A percentile compares a stretch with the other conserved stretches of the same genome.
Conservation (phyloP, 163 green algal genomes). For the Trebouxiophyceae sp. region DNA sequence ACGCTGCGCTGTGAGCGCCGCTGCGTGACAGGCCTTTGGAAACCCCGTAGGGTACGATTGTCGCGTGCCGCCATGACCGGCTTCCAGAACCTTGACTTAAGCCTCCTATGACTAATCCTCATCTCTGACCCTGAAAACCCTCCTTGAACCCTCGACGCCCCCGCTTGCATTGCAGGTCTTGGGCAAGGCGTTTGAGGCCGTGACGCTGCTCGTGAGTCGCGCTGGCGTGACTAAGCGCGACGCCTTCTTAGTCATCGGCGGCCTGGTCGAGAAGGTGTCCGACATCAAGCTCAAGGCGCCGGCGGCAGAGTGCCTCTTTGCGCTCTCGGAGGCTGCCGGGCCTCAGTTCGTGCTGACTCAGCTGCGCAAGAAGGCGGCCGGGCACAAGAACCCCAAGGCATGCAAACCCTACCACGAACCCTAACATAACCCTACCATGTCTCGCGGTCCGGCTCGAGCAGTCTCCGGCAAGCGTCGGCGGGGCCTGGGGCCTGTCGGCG, state of each 20-base stretch:
- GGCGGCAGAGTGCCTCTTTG: slow-evolving; percentile 54
- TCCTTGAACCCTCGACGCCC: no score
- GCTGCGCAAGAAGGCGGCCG: slow-evolving; percentile 70
- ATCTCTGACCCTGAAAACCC: no score
- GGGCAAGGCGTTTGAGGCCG: slow-evolving; percentile 71
- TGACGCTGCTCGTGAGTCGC: slow-evolving; percentile 31
- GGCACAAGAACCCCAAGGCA: slow-evolving; percentile 95
- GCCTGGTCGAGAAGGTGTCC: slow-evolving; percentile 59
- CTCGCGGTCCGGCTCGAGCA: no score
- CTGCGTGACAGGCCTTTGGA: not conserved
- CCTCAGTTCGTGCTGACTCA: slow-evolving; percentile 73
- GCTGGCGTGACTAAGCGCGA: slow-evolving; percentile 40
- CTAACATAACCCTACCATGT: no score
- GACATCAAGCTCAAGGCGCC: slow-evolving; percentile 87
- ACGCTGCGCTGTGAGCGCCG: no score
- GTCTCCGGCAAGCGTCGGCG: no score
- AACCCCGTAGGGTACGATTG: not conserved
- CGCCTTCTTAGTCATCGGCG: slow-evolving; percentile 34
- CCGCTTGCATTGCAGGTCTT: no score
- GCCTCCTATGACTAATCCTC: no score
- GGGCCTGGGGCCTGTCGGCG: not conserved
- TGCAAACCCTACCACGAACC: no score
- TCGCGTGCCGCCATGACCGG: no score
- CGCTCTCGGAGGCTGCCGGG: slow-evolving; percentile 67
- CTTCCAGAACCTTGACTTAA: no score